Base-by-base conservation (phyloP, 345 rosid genomes). In the Eucalyptus brandiana region DNA sequence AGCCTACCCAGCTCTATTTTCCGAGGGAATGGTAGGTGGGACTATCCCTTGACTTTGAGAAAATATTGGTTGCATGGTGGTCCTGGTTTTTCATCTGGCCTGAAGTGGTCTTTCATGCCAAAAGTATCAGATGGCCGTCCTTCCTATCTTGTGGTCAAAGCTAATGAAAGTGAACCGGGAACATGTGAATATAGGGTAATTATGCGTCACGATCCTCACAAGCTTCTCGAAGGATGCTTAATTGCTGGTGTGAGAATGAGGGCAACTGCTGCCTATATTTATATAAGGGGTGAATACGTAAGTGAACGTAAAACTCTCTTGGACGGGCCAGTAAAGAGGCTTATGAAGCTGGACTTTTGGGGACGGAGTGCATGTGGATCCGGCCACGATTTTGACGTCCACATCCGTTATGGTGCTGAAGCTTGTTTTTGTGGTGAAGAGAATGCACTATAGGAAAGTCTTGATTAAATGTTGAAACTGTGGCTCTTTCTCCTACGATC, bases 141-240 rank as follows among this genome's bases (percentile, higher is more conserved):
- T 4, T 97, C 99, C 32, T 98, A 97, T 94, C 97, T 98, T 90
- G 99, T 96, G 88, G 99, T 98, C 54, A 97, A 97, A 86, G 99
- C 98, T 83, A 99, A 98, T 95, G 99, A 97, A 94, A 98, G 99
- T 96, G 99, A 98, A 93, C 99, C 99, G 47, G 99, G 99, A 89
- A 98, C 99, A 87, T 97, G 99, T 89, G 97, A 97, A 91, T 99
- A 98, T 89, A 95, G 99, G 93, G 99, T 96, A 88, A 97, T 98
- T 88, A 96, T 97, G 99, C 95, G 99, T 56, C 99, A 96, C 67
- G 99, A 98, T 92, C 99, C 99, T 54, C 99, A 98, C 92, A 98
- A 98, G 91, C 90, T 98, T 89, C 92, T 97, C 90, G 99, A 97
- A 91, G 99, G 99, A 67, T 98, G 99, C 93, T 93, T 97, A 93